Evolutionary conservation across 495 filamentous ascomycete genomes (phyloP).

Genomic region (Sphaerosporella brunnea): DNA sequence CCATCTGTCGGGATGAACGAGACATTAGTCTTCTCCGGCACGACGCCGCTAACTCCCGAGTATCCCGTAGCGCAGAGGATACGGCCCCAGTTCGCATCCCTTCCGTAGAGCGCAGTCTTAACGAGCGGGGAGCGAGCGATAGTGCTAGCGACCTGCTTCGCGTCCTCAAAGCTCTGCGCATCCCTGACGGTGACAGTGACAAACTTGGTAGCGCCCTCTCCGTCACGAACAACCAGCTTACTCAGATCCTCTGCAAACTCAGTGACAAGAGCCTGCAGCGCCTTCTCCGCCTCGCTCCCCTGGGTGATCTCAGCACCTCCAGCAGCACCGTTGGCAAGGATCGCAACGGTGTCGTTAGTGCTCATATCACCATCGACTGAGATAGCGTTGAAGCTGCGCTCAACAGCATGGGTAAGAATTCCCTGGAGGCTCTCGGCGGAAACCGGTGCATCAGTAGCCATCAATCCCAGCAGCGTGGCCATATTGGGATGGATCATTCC

Average conservation of each 20-base stretch:
- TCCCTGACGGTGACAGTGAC: slow-evolving; percentile 65
- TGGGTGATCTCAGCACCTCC: slow-evolving; percentile 45
- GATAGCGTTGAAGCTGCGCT: slow-evolving; percentile 89
- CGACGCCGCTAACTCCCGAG: slow-evolving; percentile 47
- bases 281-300: slow-evolving; percentile 36
- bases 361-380: slow-evolving; percentile 91
- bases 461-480: slow-evolving; percentile 85
- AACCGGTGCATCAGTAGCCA: slow-evolving; percentile 85
- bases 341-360: slow-evolving; percentile 88
- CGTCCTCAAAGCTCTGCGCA: slow-evolving; percentile 29
- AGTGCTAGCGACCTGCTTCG: slow-evolving; percentile 48
- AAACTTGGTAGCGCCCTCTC: slow-evolving; percentile 96
- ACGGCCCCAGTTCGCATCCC: slow-evolving; percentile 96
- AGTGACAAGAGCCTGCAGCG: slow-evolving; percentile 51
- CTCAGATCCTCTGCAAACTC: slow-evolving; percentile 67
- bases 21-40: slow-evolving; percentile 73
- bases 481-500: slow-evolving; percentile 99
- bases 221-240: slow-evolving; percentile 85
- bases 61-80: slow-evolving; percentile 93
- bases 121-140: slow-evolving; percentile 91
- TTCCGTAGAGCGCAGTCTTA: slow-evolving; percentile 91
- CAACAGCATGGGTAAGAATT: slow-evolving; percentile 56
- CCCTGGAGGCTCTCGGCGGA: slow-evolving; percentile 45
- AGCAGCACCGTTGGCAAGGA: slow-evolving; percentile 87
- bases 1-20: slow-evolving; percentile 82